Evolutionary conservation across 352 stramenopile genomes (phyloP), one percentile per base, ranked within the genome.

Genomic region (Globisporangium spiculum): DNA sequence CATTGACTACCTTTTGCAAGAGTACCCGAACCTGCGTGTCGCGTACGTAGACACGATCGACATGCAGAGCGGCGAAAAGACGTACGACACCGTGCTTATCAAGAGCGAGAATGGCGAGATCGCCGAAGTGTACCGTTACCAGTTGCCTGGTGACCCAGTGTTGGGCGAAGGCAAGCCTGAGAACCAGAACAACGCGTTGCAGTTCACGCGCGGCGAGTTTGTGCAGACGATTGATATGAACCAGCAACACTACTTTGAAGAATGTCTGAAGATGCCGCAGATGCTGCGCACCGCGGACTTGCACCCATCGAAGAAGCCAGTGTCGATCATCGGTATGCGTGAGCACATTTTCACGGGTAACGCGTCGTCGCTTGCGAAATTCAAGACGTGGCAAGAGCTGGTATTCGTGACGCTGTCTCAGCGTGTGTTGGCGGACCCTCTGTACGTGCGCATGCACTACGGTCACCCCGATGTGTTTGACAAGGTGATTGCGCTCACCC

Each of bases 151-250:
- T 22, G 84, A 95, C 60, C 88, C 88, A 48, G 90, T 95, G 59
- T 48, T 95, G 8, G 88, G 88, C 14, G 86, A 95, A 69, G 88
- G 86, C 44, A 95, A 95, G 66, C 86, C 86, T 16, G 86, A 94
- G 67, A 95, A 95, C 76, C 88, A 95, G 71, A 95, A 95, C 75
- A 92, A 94, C 54, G 88, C 84, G 4, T 68, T 84, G 12, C 77
- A 81, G 36, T 95, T 95, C 66, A 93, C 88, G 8, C 86, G 86
- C 52, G 88, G 88, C 52, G 88, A 95, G 73, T 93, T 92, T 34
- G 71, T 95, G 27, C 88, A 95, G 77, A 93, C 86, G n/a, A 95
- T 95, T 36, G 88, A 95, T 79, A 93, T 93, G 88, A 95, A 95
- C 73, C 88, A 95, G 75, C 77, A 95, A 53, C 83, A 93, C 69